These are phyloP conservation scores for Alternaria sp. DNA, from an alignment of 2,329 filamentous ascomycete genomes.

Conservation along the genomic window DNA sequence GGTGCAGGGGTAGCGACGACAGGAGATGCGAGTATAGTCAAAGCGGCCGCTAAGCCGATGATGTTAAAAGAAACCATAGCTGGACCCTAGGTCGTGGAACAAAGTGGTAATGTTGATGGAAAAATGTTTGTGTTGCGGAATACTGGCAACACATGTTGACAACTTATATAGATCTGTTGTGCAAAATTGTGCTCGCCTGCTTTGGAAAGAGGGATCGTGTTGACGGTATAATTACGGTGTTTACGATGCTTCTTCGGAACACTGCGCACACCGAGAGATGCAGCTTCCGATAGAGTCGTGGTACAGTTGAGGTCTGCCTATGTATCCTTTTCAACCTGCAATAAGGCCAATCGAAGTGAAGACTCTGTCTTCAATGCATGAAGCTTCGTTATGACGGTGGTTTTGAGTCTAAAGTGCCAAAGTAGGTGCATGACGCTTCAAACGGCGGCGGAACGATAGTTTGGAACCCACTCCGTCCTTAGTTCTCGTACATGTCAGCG, in stretches of 20 bases:
- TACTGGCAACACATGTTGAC: not conserved
- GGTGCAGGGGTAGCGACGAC: not conserved
- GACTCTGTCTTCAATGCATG: not conserved
- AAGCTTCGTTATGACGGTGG: not conserved
- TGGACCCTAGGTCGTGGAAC: not conserved
- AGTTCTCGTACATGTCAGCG: not conserved
- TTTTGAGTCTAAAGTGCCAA: not conserved
- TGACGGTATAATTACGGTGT: not conserved
- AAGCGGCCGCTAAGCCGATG: not conserved
- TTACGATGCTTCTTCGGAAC: not conserved
- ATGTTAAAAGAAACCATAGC: not conserved
- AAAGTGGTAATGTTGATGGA: not conserved
- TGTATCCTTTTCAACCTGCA: not conserved
- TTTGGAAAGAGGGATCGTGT: not conserved
- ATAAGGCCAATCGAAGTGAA: not conserved
- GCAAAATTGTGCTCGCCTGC: rapidly evolving
- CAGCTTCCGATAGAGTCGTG: not conserved
- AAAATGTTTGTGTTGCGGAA: not conserved
- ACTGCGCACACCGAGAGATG: not conserved
- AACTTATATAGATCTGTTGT: not conserved
- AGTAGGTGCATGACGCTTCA: not conserved
- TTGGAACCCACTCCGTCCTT: not conserved
- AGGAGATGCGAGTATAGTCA: not conserved
- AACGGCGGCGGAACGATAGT: not conserved
- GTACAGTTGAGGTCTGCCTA: not conserved